These are phyloP conservation scores for Cercospora sp. DNA, from an alignment of 2,329 filamentous ascomycete genomes.

Conservation along the genomic window DNA sequence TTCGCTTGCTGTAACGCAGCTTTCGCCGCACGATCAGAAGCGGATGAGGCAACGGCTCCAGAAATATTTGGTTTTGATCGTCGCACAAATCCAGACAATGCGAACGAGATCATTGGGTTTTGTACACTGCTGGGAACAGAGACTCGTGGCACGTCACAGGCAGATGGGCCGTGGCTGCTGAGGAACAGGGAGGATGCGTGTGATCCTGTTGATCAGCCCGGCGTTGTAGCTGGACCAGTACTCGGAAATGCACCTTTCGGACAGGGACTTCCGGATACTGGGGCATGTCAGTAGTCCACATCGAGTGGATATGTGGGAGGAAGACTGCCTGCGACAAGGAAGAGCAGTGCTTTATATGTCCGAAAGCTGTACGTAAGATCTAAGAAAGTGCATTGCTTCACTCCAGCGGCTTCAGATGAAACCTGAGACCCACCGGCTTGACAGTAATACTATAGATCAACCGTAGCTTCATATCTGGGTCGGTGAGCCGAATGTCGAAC, in stretches of 20 bases:
- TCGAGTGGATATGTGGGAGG: too few relatives aligned
- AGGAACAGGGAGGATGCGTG: not conserved
- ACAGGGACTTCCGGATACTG: too few relatives aligned
- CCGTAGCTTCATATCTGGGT: not conserved
- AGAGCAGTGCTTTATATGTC: too few relatives aligned
- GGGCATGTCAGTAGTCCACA: too few relatives aligned
- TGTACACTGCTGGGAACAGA: not conserved
- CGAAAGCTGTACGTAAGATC: too few relatives aligned
- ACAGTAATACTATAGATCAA: conserved; percentile 9
- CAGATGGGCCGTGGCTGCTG: not conserved
- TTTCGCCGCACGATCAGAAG: not conserved
- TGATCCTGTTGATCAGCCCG: not conserved
- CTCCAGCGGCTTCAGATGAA: not conserved
- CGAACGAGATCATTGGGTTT: not conserved
- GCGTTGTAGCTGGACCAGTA: not conserved
- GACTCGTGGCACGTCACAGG: not conserved
- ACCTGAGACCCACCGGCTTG: not conserved
- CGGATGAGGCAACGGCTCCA: not conserved
- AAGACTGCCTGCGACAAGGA: too few relatives aligned
- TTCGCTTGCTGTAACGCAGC: not conserved
- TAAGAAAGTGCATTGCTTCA: not conserved
- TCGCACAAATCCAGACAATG: not conserved
- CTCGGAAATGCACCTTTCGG: not conserved
- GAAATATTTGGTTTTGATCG: not conserved
- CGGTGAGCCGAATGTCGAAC: not conserved